Conservation (phyloP, 164 flowering plant genomes). For the Magnolia changhungtana region DNA sequence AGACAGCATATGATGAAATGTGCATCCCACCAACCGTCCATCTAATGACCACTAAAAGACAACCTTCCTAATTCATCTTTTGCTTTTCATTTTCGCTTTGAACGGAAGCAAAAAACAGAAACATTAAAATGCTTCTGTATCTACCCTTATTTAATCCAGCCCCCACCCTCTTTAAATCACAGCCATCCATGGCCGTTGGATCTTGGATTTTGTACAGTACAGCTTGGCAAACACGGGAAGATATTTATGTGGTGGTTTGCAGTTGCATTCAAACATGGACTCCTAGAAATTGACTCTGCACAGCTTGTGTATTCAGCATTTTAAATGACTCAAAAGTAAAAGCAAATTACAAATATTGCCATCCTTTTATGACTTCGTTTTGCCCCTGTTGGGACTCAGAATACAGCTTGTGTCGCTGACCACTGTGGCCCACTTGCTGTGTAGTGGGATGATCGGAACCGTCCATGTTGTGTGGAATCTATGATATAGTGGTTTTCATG, state of each 20-base stretch:
- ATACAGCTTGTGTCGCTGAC: too few species aligned
- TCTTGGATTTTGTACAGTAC: not conserved
- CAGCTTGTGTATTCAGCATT: too few species aligned
- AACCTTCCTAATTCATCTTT: constrained; percentile 3
- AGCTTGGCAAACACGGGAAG: constrained; percentile 5
- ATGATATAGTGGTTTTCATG: too few species aligned
- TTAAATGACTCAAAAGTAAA: too few species aligned
- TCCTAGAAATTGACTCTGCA: not conserved
- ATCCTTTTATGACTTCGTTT: too few species aligned
- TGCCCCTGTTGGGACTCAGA: too few species aligned
- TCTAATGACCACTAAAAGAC: constrained; percentile 4
- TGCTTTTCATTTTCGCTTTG: constrained; percentile 7
- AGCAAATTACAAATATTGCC: too few species aligned
- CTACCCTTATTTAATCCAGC: not conserved
- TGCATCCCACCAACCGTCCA: constrained; percentile 19
- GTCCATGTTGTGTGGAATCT: too few species aligned
- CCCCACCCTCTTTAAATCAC: not conserved
- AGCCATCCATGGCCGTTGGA: not conserved
- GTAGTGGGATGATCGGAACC: too few species aligned
- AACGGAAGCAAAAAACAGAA: constrained; percentile 18
- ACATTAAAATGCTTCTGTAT: not conserved
- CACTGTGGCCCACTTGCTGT: too few species aligned
- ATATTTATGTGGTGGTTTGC: constrained; percentile 14
- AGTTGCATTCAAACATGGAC: constrained; percentile 2
- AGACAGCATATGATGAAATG: constrained; percentile 12